Evolutionary conservation across 1,284 basidiomycete genomes (phyloP).

Genomic region (Abortiporus biennis): DNA sequence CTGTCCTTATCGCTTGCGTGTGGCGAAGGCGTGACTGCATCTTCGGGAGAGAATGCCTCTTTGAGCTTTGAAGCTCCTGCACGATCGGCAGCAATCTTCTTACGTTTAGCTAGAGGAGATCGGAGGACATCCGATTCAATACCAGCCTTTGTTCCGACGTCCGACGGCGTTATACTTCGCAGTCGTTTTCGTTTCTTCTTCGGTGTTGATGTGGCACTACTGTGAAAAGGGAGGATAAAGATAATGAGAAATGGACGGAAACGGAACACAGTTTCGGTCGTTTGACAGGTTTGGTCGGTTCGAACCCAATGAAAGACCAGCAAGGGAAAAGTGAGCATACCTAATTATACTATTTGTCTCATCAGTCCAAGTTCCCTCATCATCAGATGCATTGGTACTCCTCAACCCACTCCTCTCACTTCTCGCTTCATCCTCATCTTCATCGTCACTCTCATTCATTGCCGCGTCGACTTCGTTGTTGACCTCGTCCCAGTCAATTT

Average conservation of each 20-base stretch:
- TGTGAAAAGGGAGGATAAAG: conserved; percentile 11
- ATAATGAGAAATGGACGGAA: too few species aligned
- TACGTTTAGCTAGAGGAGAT: conserved; percentile 73
- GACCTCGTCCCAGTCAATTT: conserved; percentile 73
- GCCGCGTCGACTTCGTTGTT: conserved; percentile 86
- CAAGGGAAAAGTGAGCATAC: conserved; percentile 24
- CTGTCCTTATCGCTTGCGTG: conserved; percentile 10
- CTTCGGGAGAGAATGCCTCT: conserved; percentile 55
- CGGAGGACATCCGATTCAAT: conserved; percentile 36
- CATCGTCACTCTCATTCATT: conserved; percentile 74
- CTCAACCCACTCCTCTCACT: conserved; percentile 30
- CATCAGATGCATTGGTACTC: conserved; percentile 40
- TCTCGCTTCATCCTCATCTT: conserved; percentile 29
- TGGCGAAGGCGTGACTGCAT: conserved; percentile 26
- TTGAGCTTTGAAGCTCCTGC: conserved; percentile 61
- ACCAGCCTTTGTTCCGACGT: conserved; percentile 33
- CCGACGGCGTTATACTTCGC: conserved; percentile 66
- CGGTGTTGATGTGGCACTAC: conserved; percentile 41
- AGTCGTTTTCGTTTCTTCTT: conserved; percentile 56
- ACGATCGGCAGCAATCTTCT: conserved; percentile 60
- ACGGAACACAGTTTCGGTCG: too few species aligned
- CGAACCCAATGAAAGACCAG: conserved; percentile 1
- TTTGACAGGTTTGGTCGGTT: too few species aligned
- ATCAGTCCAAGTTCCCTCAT: conserved; percentile 40
- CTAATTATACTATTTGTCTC: conserved; percentile 40